Evolutionary conservation across 2,329 filamentous ascomycete species (phyloP), one percentile per base, ranked within the genome.

Genomic region (Didymella keratinophila): DNA sequence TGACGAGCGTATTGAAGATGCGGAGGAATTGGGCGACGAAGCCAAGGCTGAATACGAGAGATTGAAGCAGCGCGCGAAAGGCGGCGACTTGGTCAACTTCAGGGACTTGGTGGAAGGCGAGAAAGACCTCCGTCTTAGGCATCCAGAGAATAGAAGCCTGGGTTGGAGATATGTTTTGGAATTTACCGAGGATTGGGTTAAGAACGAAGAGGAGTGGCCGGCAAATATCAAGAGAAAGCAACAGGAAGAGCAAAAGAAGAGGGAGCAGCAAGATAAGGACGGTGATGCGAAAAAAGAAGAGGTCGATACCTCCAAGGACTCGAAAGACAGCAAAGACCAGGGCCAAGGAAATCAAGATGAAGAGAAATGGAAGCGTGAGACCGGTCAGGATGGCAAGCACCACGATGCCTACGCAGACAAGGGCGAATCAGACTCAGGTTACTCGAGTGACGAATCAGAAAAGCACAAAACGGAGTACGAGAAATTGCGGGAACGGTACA

Each of bases 111-210:
- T 63, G 12, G 32, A 54, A 34, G 44, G 51, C 1, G 23, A 70
- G 44, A 51, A 81, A 69, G 77, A 83, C 57, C 77, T 82, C 41
- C 78, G 82, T 64, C 63, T 83, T 4, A 61, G 73, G 1, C 71
- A 79, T 43, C 80, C 81, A 0, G 75, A 80, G 18, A 76, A 80
- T 30, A 77, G 79, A 52, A 79, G 81, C 3, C 50, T 76, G 4
- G 79, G 80, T 8, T 84, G 83, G 82, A 73, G 83, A 34, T 83
- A 80, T 62, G 80, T 84, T 11, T 69, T 85, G 0, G 73, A 83
- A 34, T 75, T 76, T 10, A 80, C 80, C 0, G 82, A 85, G 56
- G 76, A 82, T 49, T 81, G 78, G 70, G 74, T 84, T 54, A 84
- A 83, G 67, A 76, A 81, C 36, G 64, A 76, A 8, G 74, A 84